Conservation (phyloP, 208 protist species). For the Acanthamoeba divionensis region DNA sequence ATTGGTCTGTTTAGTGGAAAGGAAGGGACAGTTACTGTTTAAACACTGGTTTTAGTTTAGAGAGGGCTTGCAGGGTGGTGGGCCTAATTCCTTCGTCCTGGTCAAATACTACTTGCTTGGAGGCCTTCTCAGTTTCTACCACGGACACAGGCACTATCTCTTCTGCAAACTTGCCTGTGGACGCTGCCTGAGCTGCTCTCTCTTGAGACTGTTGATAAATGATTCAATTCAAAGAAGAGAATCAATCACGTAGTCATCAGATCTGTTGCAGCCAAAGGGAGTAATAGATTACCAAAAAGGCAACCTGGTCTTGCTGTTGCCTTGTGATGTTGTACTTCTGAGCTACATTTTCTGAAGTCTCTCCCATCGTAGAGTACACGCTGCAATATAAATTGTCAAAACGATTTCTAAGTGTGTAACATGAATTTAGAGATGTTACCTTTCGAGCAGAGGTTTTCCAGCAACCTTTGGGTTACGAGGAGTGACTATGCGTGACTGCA, state of each 20-base stretch:
- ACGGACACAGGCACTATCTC: constrained; percentile 68
- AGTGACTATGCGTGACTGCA: no score
- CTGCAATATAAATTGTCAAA: background rate
- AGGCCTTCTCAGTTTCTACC: constrained; percentile 52
- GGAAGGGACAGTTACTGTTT: background rate
- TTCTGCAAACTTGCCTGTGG: constrained; percentile 61
- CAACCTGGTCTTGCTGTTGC: constrained; percentile 69
- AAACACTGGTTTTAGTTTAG: background rate
- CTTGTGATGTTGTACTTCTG: constrained; percentile 68
- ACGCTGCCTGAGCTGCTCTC: constrained; percentile 64
- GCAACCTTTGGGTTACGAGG: no score
- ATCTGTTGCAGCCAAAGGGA: no score
- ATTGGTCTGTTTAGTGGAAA: background rate
- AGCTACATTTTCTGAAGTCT: constrained; percentile 69
- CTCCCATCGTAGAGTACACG: constrained; percentile 37
- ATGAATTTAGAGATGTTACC: background rate
- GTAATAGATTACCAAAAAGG: background rate
- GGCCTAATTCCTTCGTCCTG: background rate
- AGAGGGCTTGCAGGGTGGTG: background rate
- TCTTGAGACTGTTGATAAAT: constrained; percentile 70
- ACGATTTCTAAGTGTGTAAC: background rate
- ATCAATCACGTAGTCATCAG: background rate
- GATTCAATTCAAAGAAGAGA: background rate
- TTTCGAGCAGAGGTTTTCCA: background rate
- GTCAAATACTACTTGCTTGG: background rate